Conservation (phyloP, 2,329 filamentous ascomycete genomes). For the Talaromyces sp. region DNA sequence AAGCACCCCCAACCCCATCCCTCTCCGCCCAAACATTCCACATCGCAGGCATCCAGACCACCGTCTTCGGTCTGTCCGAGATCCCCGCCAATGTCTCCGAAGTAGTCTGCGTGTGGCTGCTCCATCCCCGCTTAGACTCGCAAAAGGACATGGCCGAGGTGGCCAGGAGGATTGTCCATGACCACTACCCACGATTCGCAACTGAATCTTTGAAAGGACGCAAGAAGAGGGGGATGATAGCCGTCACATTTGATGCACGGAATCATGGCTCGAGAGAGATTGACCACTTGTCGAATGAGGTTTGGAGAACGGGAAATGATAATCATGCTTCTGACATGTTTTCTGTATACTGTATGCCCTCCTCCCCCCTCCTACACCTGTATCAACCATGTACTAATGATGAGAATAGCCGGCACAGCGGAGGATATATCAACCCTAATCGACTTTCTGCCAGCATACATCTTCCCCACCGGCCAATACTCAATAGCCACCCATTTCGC, state of each 20-base stretch:
- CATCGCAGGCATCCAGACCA: constrained; percentile 75
- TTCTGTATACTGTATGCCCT: constrained; percentile 62
- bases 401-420: constrained; percentile 60
- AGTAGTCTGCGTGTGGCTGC: constrained; percentile 83
- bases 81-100: constrained; percentile 56
- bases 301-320: constrained; percentile 76
- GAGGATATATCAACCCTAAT: constrained; percentile 74
- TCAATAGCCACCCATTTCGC: constrained; percentile 64
- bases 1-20: constrained; percentile 24
- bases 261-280: constrained; percentile 81
- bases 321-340: constrained; percentile 93
- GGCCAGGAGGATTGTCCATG: constrained; percentile 62
- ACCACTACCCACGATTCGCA: constrained; percentile 51
- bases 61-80: constrained; percentile 78
- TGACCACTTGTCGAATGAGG: constrained; percentile 66
- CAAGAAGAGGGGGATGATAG: constrained; percentile 62
- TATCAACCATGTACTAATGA: neutral
- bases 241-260: constrained; percentile 83
- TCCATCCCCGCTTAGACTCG: constrained; percentile 73
- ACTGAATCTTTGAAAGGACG: neutral
- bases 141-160: constrained; percentile 74
- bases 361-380: neutral
- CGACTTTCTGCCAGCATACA: constrained; percentile 72
- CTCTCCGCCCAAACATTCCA: constrained; percentile 66
- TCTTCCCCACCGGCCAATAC: constrained; percentile 57